Evolutionary conservation across 1,284 basidiomycete genomes (phyloP).

Genomic region (Thelephora terrestris): DNA sequence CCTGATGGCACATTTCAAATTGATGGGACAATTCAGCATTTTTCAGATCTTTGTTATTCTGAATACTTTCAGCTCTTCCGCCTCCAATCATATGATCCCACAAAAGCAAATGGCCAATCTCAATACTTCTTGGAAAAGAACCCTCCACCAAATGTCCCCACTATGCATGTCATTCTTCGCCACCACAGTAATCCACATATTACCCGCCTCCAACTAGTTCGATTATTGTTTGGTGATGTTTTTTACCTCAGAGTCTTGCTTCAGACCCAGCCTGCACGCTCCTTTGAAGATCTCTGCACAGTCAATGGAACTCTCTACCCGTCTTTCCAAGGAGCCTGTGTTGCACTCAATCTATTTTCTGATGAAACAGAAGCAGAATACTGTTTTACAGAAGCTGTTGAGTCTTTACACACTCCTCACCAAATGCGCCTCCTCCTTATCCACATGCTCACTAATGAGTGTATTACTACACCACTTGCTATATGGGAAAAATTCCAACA

Average conservation of each 20-base stretch:
- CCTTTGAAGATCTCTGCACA: conserved; percentile 17
- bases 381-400: conserved; percentile 24
- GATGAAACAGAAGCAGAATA: conserved; percentile 18
- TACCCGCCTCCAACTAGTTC: conserved; percentile 17
- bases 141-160: not conserved
- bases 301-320: conserved; percentile 12
- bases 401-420: conserved; percentile 19
- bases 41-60: conserved; percentile 14
- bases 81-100: conserved; percentile 8
- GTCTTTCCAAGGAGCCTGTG: conserved; percentile 21
- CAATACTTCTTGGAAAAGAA: conserved; percentile 8
- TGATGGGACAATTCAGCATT: conserved; percentile 4
- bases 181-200: conserved; percentile 10
- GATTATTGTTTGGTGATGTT: conserved; percentile 22
- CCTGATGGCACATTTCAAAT: conserved; percentile 12
- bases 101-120: not conserved
- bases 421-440: conserved; percentile 27
- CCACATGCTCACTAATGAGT: conserved; percentile 24
- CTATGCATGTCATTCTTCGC: conserved; percentile 18
- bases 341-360: conserved; percentile 7
- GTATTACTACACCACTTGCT: conserved; percentile 14
- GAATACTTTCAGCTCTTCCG: conserved; percentile 19
- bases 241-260: conserved; percentile 25
- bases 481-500: conserved; percentile 20
- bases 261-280: conserved; percentile 10